These are phyloP conservation scores for Hemileccinum rubropunctum DNA, from an alignment of 768 basidiomycete species.

Conservation along the genomic window DNA sequence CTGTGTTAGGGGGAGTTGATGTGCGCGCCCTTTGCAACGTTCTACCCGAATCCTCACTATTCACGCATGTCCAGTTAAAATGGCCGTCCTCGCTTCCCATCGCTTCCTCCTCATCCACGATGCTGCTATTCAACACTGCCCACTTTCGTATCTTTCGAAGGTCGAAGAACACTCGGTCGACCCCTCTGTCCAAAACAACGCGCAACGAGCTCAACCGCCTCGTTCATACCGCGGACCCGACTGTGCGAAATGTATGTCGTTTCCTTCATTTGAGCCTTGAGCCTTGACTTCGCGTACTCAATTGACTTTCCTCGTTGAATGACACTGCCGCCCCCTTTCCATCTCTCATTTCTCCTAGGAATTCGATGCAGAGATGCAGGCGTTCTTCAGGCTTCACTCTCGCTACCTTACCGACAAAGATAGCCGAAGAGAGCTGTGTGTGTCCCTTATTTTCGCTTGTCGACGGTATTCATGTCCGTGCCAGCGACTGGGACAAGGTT, in stretches of 20 bases:
- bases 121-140: conserved; percentile 33
- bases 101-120: conserved; percentile 20
- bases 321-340: conserved; percentile 14
- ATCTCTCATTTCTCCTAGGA: conserved; percentile 22
- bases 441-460: conserved; percentile 14
- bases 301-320: not conserved
- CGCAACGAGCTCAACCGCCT: conserved; percentile 67
- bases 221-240: conserved; percentile 55
- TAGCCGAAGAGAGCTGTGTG: conserved; percentile 82
- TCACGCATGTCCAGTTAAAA: conserved; percentile 25
- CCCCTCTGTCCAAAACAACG: conserved; percentile 47
- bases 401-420: conserved; percentile 90
- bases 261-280: conserved; percentile 26
- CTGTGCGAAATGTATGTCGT: conserved; percentile 51
- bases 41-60: conserved; percentile 12
- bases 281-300: conserved; percentile 39
- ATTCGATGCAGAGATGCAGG: conserved; percentile 95
- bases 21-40: conserved; percentile 7
- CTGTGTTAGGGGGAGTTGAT: not conserved
- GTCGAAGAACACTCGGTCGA: conserved; percentile 43
- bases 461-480: conserved; percentile 4
- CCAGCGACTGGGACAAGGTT: conserved; percentile 86
- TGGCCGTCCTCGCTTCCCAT: conserved; percentile 22
- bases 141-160: conserved; percentile 36
- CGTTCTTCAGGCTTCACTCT: conserved; percentile 94